A percentile compares a stretch with the other conserved stretches of the same genome.
phyloP scores from a whole-genome alignment of 331 rosid species.

The Prunus yedoensis region DNA sequence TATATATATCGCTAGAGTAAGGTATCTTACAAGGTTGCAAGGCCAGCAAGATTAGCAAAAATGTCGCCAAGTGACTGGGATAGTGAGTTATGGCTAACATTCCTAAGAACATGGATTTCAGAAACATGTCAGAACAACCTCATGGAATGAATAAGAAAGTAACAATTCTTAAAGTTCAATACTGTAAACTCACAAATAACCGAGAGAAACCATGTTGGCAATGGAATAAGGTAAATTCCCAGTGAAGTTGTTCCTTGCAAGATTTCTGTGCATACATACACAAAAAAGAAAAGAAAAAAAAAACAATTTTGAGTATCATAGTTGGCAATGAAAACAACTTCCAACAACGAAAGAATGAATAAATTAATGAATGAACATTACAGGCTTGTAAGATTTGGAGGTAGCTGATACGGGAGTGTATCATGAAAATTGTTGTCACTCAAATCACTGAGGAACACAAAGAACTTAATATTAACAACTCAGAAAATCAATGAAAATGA shows the following conservation, averaged over 20 bases:
- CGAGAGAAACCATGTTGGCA: conserved; percentile 65
- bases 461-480: conserved; percentile 17
- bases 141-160: conserved; percentile 6
- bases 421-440: conserved; percentile 82
- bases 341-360: conserved; percentile 8
- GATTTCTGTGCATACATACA: conserved; percentile 54
- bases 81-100: conserved; percentile 68
- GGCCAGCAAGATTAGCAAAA: conserved; percentile 55
- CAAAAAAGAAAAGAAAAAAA: background rate
- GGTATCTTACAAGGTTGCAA: conserved; percentile 69
- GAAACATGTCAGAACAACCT: conserved; percentile 18
- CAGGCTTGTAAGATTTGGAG: conserved; percentile 97
- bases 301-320: background rate
- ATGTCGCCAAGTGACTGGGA: conserved; percentile 62
- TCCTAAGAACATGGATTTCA: conserved; percentile 48
- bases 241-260: conserved; percentile 71
- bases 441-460: conserved; percentile 54
- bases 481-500: background rate
- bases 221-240: conserved; percentile 95
- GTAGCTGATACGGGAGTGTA: conserved; percentile 77
- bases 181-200: conserved; percentile 66
- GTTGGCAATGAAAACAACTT: conserved; percentile 7
- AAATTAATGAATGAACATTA: conserved; percentile 33
- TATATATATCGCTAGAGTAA: conserved; percentile 7
- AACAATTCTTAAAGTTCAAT: conserved; percentile 9